These are phyloP conservation scores for Fistulifera solaris DNA, from an alignment of 108 stramenopile species.

Conservation along the genomic window DNA sequence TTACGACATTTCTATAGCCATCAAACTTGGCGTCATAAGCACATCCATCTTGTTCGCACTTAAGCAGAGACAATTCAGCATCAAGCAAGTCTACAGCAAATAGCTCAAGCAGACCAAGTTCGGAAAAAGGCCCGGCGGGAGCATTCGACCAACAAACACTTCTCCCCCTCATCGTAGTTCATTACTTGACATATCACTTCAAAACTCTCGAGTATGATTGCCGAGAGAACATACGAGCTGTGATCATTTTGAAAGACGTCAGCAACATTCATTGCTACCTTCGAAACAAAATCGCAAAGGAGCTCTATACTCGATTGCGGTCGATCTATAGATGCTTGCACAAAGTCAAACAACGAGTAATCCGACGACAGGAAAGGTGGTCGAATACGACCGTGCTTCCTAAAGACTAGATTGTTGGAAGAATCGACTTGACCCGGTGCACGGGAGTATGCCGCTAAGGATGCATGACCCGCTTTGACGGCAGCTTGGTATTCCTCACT, in stretches of 20 bases:
- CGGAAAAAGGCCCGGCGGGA: background rate
- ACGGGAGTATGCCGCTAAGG: too few species aligned
- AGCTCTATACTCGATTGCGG: background rate
- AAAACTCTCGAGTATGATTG: conserved; percentile 27
- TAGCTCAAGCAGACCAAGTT: conserved; percentile 14
- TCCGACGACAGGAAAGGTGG: too few species aligned
- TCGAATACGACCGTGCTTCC: too few species aligned
- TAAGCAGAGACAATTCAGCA: conserved; percentile 57
- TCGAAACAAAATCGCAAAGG: conserved; percentile 33
- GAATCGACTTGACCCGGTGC: too few species aligned
- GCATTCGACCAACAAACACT: background rate
- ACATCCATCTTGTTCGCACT: conserved; percentile 39
- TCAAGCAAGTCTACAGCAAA: conserved; percentile 63
- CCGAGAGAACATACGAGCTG: conserved; percentile 21
- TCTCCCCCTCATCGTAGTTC: background rate
- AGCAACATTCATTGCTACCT: conserved; percentile 30
- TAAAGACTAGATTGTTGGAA: too few species aligned
- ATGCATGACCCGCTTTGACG: too few species aligned
- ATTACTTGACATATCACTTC: conserved; percentile 4
- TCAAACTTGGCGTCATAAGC: conserved; percentile 19
- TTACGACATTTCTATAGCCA: conserved; percentile 40
- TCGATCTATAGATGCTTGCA: conserved; percentile 6
- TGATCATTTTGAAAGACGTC: conserved; percentile 34
- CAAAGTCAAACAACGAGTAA: too few species aligned
- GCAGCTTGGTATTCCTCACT: conserved; percentile 15